phyloP scores from a whole-genome alignment of 306 rosid species.

The Vigna nakashimae region DNA sequence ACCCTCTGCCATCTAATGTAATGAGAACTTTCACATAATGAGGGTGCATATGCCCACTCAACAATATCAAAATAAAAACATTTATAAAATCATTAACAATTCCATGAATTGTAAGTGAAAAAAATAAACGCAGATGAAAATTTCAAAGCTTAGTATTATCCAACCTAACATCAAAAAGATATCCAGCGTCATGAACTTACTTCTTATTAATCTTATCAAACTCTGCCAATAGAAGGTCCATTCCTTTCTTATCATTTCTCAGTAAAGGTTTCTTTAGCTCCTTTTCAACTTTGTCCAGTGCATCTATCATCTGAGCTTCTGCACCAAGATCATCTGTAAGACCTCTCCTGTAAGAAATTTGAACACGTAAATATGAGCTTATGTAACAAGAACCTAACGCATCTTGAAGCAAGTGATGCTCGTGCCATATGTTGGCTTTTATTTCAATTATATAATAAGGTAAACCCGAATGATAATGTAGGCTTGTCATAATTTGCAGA shows the following conservation, averaged over 20 bases:
- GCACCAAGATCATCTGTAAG: slow-evolving; percentile 81
- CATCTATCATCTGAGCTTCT: slow-evolving; percentile 86
- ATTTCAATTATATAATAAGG: not conserved
- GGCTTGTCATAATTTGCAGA: slow-evolving; percentile 12
- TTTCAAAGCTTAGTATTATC: slow-evolving; percentile 11
- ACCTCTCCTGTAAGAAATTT: slow-evolving; percentile 71
- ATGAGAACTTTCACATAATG: slow-evolving; percentile 6
- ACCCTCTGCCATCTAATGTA: slow-evolving; percentile 17
- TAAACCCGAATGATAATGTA: not conserved
- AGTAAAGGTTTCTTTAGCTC: slow-evolving; percentile 80
- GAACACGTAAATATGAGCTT: not conserved
- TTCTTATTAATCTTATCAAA: slow-evolving; percentile 83
- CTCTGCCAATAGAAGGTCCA: slow-evolving; percentile 86
- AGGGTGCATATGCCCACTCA: slow-evolving; percentile 2
- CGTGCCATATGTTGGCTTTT: slow-evolving; percentile 3
- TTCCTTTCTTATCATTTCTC: slow-evolving; percentile 91
- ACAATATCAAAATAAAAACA: not conserved
- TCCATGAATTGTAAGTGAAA: slow-evolving; percentile 7
- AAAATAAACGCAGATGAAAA: slow-evolving; percentile 22
- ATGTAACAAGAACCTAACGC: slow-evolving; percentile 17
- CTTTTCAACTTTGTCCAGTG: slow-evolving; percentile 90
- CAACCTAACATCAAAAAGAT: not conserved
- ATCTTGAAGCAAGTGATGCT: slow-evolving; percentile 23
- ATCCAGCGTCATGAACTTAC: slow-evolving; percentile 51
- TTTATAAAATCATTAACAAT: slow-evolving; percentile 17